Evolutionary conservation across 2,329 filamentous ascomycete species (phyloP).

Genomic region (Colletotrichum orbiculare): DNA sequence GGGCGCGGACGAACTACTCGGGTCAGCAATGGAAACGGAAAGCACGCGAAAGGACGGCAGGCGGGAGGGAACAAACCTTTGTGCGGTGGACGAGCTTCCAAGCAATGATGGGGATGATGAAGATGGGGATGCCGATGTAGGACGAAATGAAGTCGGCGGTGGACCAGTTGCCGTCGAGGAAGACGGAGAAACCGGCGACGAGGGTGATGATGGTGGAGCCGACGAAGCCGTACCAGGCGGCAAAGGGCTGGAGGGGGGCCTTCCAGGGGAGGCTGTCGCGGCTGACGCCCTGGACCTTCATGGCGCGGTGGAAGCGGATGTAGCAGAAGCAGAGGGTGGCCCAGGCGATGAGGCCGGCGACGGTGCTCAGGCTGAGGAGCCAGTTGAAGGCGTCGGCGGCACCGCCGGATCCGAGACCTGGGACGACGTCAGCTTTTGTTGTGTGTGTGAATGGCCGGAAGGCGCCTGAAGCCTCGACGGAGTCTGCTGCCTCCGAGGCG

Average conservation of each 20-base stretch:
- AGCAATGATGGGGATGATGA: slow-evolving; percentile 55
- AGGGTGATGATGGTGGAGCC: slow-evolving; percentile 58
- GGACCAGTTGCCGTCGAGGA: slow-evolving; percentile 68
- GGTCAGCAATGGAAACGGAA: background rate
- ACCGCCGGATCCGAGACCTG: slow-evolving; percentile 54
- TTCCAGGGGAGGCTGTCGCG: slow-evolving; percentile 53
- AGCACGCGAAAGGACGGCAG: background rate
- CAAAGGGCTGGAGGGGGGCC: slow-evolving; percentile 56
- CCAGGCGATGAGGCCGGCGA: slow-evolving; percentile 57
- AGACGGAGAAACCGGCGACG: slow-evolving; percentile 72
- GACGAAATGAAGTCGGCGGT: slow-evolving; percentile 68
- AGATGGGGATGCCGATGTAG: slow-evolving; percentile 74
- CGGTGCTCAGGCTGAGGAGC: slow-evolving; percentile 58
- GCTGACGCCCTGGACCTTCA: slow-evolving; percentile 52
- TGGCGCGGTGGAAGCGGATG: slow-evolving; percentile 54
- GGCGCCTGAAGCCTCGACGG: slow-evolving; percentile 45
- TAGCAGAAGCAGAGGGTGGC: slow-evolving; percentile 56
- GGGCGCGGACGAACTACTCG: slow-evolving; percentile 39
- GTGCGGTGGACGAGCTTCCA: slow-evolving; percentile 49
- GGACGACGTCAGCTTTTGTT: slow-evolving; percentile 55
- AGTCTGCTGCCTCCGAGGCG: slow-evolving; percentile 45
- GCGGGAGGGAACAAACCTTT: slow-evolving; percentile 9
- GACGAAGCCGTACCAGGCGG: slow-evolving; percentile 54
- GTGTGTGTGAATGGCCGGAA: slow-evolving; percentile 21
- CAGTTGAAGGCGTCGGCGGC: slow-evolving; percentile 58